Percentiles rank a stretch among this genome's conserved stretches.
Evolutionary conservation across 257 asterid species (phyloP).

Genomic region (Orobanche coerulescens): DNA sequence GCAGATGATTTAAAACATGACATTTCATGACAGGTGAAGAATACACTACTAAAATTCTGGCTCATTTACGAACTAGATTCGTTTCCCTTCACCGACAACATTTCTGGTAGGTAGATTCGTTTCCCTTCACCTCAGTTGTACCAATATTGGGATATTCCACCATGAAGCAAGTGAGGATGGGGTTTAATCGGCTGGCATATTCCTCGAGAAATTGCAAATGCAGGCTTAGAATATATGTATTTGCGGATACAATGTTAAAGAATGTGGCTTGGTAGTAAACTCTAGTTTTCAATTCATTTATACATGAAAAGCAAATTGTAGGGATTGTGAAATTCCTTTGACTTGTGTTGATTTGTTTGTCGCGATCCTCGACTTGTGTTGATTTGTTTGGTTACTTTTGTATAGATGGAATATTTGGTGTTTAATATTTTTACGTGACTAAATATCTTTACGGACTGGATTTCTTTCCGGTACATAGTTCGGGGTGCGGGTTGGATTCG

Average conservation of each 20-base stretch:
- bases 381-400: no score
- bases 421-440: no score
- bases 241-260: slow-evolving; percentile 54
- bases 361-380: no score
- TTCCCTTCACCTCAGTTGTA: background rate
- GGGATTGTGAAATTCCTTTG: no score
- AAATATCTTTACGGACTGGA: no score
- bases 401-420: no score
- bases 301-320: slow-evolving; percentile 19
- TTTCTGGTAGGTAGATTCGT: background rate
- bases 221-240: slow-evolving; percentile 36
- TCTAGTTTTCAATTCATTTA: slow-evolving; percentile 31
- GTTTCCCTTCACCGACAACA: background rate
- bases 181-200: background rate
- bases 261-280: slow-evolving; percentile 26
- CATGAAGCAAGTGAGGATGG: no score
- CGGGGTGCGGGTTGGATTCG: no score
- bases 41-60: background rate
- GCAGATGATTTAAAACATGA: background rate
- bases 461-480: no score
- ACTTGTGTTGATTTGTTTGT: no score
- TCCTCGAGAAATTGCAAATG: slow-evolving; percentile 8
- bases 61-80: background rate
- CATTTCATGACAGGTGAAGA: background rate
- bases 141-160: no score